Base-by-base conservation (phyloP, 108 stramenopile genomes). In the Cyclotella cryptica region DNA sequence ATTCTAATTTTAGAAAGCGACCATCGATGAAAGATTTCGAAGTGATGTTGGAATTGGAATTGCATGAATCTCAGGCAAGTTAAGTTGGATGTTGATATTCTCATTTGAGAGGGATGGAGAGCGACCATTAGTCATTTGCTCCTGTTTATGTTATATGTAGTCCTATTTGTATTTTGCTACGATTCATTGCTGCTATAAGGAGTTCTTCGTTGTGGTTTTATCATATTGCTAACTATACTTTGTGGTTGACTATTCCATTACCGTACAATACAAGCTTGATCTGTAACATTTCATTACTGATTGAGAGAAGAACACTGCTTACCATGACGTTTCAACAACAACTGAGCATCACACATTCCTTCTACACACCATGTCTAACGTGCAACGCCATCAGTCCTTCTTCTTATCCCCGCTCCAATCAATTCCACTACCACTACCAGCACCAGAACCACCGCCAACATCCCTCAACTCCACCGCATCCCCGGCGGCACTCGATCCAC, bases 1-100 rank as follows among this genome's bases (percentile, higher is more conserved):
- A 77, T 66, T 62, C 75, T 9, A 63, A 71, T 66, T 77, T 64
- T 49, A 71, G 71, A 27, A 81, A 81, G 71, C 55, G 80, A 30
- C 80, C 80, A 0, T 53, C 60, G 10, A 80, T 80, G 79, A 62
- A 74, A 42, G 72, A 29, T 14, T 61, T 80, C 62, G 49, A 59
- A 30, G 66, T n/a, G 12, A 67, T 49, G 24, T 69, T 80, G 60
- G 66, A 74, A 22, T 17, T 58, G 60, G 79, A 80, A 41, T 15
- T 69, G 69, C 51, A 69, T 29, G 69, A 69, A 0, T 28, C 66
- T 66, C 26, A 47, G 11, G 44, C 44, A 47, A 13, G 24, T 47
- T 66, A 29, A 43, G n/a, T 28, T 63, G 4, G 19, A n/a, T 9
- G 35, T 27, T 26, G 28, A 62, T 35, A n/a, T n/a, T n/a, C n/a